Evolutionary conservation across 257 asterid genomes (phyloP).

Genomic region (Dorcoceras hygrometricum): DNA sequence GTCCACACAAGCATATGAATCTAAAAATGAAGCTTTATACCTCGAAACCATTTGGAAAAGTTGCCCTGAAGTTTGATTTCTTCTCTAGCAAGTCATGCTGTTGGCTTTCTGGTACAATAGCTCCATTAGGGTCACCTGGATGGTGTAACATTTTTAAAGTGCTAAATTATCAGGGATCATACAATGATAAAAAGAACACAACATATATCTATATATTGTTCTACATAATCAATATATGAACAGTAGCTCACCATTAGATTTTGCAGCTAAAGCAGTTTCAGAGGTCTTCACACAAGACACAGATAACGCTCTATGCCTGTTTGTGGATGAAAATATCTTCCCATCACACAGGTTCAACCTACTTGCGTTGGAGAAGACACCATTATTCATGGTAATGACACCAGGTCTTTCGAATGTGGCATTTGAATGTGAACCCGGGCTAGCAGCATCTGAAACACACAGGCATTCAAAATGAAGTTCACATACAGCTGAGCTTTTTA

Average conservation of each 20-base stretch:
- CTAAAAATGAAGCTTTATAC: constrained; percentile 29
- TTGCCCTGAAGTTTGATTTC: constrained; percentile 38
- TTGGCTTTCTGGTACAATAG: constrained; percentile 45
- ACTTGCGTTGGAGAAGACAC: constrained; percentile 32
- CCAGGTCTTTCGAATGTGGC: constrained; percentile 50
- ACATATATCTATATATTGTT: constrained; percentile 2
- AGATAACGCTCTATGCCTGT: constrained; percentile 37
- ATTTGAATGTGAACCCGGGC: constrained; percentile 44
- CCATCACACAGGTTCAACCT: constrained; percentile 35
- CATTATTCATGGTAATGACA: constrained; percentile 33
- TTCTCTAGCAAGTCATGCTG: constrained; percentile 37
- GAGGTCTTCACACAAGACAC: constrained; percentile 62
- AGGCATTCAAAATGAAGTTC: constrained; percentile 23
- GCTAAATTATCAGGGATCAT: constrained; percentile 21
- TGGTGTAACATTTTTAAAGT: constrained; percentile 24
- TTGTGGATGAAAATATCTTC: constrained; percentile 39
- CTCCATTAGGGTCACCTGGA: constrained; percentile 54
- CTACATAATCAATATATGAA: constrained; percentile 17
- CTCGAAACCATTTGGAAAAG: constrained; percentile 70
- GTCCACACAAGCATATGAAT: constrained; percentile 16
- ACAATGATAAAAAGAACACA: constrained; percentile 5
- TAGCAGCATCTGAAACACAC: constrained; percentile 36
- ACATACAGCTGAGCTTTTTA: constrained; percentile 17
- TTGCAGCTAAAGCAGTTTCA: constrained; percentile 47
- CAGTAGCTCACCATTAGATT: constrained; percentile 51